Evolutionary conservation across 768 basidiomycete species (phyloP), one percentile per base, ranked within the genome.

Genomic region (Serendipita indica): DNA sequence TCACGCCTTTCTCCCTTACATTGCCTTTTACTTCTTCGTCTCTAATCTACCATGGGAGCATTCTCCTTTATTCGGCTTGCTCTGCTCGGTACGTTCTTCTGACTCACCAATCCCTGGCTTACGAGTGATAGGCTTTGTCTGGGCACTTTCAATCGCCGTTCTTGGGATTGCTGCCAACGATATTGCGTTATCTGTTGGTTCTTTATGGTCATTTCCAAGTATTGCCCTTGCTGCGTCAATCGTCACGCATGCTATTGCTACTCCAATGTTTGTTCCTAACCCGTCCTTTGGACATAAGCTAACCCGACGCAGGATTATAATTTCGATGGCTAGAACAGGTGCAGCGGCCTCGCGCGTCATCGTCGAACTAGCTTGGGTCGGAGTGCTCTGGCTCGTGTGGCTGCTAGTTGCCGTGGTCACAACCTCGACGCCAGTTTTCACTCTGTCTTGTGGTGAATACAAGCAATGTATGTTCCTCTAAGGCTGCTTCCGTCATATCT

Each of bases 111-210:
- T 39, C 12, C 35, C 1, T 39, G 35, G 41, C n/a, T 43, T 7
- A 43, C 16, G 5, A 18, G 18, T 43, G 41, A 7, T n/a, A 54
- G 49, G 49, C n/a, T 1, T 54, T 7, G 22, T 54, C 12, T 54
- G 49, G 49, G 49, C 49, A 6, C 20, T 54, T 16, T 22, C 20
- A n/a, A 54, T 54, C 22, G 30, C 32, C 12, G 49, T 54, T 4
- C 49, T 54, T 10, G 49, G 49, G 3, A 54, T 54, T 30, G 49
- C 49, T 27, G 49, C 49, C 7, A 54, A 54, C 30, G 32, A 30
- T 28, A 54, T 54, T 27, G 49, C 49, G 10, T 28, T 54, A 3
- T 54, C 49, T 4, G 22, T 54, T 27, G 49, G 20, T 10, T 16
- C n/a, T 28, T 18, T 54, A 25, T 54, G 49, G 49, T n/a, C 7